phyloP scores from a whole-genome alignment of 2,329 filamentous ascomycete species.

The Ascochyta koolunga region DNA sequence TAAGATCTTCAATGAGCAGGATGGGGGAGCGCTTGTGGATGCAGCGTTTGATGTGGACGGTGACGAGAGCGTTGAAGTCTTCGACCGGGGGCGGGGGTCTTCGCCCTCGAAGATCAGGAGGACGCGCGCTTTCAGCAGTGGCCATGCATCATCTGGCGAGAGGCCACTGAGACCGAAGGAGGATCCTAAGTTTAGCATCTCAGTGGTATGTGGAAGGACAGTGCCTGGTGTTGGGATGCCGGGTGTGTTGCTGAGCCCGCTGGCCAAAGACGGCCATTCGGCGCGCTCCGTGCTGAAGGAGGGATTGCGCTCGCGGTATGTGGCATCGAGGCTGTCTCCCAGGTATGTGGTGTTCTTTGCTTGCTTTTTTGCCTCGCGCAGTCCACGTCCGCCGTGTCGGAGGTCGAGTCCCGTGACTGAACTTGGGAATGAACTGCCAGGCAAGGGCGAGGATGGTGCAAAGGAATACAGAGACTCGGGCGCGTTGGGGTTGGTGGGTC shows the following conservation, averaged over 20 bases:
- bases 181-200: slow-evolving; percentile 53
- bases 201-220: slow-evolving; percentile 41
- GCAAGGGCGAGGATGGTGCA: slow-evolving; percentile 74
- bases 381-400: slow-evolving; percentile 74
- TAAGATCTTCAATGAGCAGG: slow-evolving; percentile 75
- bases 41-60: slow-evolving; percentile 77
- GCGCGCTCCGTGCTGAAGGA: slow-evolving; percentile 48
- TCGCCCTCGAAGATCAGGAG: slow-evolving; percentile 82
- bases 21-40: slow-evolving; percentile 74
- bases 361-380: slow-evolving; percentile 74
- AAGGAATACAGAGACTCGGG: slow-evolving; percentile 81
- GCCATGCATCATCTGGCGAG: slow-evolving; percentile 78
- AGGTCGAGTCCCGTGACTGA: slow-evolving; percentile 81
- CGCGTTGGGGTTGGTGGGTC: slow-evolving; percentile 74
- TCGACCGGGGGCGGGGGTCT: slow-evolving; percentile 79
- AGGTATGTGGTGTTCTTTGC: slow-evolving; percentile 54
- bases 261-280: slow-evolving; percentile 43
- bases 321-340: slow-evolving; percentile 40
- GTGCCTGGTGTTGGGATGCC: slow-evolving; percentile 31
- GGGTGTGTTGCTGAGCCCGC: slow-evolving; percentile 33
- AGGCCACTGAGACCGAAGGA: slow-evolving; percentile 57
- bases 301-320: slow-evolving; percentile 44
- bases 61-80: slow-evolving; percentile 81
- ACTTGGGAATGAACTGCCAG: slow-evolving; percentile 74
- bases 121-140: slow-evolving; percentile 75